Percentiles rank a stretch among this genome's conserved stretches.
These are phyloP conservation scores for Elongisporangium anandrum DNA, from an alignment of 352 stramenopile genomes.

Conservation along the genomic window DNA sequence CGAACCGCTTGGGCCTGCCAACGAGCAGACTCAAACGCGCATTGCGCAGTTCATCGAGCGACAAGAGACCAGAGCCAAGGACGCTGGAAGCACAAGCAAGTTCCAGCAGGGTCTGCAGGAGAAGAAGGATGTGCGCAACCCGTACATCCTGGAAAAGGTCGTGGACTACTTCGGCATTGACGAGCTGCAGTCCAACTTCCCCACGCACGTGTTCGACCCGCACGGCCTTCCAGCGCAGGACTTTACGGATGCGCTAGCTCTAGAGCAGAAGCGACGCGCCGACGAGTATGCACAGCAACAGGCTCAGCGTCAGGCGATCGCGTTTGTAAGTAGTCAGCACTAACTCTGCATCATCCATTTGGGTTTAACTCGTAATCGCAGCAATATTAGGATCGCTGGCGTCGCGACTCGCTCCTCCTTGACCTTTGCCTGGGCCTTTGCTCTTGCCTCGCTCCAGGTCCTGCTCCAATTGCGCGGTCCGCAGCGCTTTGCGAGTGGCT, in stretches of 20 bases:
- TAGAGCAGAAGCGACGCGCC: conserved; percentile 55
- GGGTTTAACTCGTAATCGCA: conserved; percentile 9
- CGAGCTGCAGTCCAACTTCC: conserved; percentile 74
- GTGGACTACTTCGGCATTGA: conserved; percentile 86
- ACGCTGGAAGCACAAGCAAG: conserved; percentile 12
- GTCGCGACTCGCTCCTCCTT: conserved; percentile 14
- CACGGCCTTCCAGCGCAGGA: conserved; percentile 65
- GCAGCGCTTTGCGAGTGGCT: conserved; percentile 2
- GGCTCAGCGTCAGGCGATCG: conserved; percentile 16
- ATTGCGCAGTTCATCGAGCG: conserved; percentile 63
- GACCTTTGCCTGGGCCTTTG: conserved; percentile 38
- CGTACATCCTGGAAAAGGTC: conserved; percentile 84
- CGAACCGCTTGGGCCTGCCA: conserved; percentile 14
- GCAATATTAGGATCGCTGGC: too few species aligned
- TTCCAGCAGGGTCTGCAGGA: conserved; percentile 71
- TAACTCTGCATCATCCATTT: too few species aligned
- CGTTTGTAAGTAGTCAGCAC: conserved; percentile 9
- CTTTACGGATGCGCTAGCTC: conserved; percentile 53
- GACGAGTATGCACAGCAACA: conserved; percentile 37
- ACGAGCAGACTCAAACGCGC: conserved; percentile 46
- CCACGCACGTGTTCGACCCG: conserved; percentile 60
- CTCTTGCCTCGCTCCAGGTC: conserved; percentile 27
- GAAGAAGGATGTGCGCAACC: conserved; percentile 85
- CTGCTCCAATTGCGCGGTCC: conserved; percentile 12
- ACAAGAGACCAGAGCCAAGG: conserved; percentile 11